Conservation (phyloP, 2,329 filamentous ascomycete species). For the Pseudogymnoascus verrucosus region DNA sequence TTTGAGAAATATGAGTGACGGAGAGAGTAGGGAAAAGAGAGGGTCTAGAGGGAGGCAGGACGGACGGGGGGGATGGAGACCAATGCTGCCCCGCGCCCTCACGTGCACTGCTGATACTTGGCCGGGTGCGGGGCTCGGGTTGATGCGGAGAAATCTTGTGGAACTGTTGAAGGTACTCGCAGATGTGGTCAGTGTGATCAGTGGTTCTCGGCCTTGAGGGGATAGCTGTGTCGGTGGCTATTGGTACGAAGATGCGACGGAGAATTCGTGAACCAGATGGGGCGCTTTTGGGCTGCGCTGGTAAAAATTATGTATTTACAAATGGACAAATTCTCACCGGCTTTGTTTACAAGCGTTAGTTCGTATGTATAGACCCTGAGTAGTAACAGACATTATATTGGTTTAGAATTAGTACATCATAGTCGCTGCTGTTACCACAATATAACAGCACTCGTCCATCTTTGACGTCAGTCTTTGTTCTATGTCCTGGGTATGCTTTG, state of each 20-base stretch:
- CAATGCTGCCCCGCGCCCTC: slow-evolving; percentile 1
- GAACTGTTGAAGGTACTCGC: background rate
- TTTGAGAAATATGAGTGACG: background rate
- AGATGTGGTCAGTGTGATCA: background rate
- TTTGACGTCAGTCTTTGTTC: background rate
- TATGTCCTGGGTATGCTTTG: background rate
- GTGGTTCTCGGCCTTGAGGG: slow-evolving; percentile 1
- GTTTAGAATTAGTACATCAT: background rate
- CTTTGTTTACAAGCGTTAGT: background rate
- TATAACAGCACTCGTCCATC: background rate
- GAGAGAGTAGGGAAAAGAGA: background rate
- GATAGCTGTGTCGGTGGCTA: background rate
- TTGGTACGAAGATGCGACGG: slow-evolving; percentile 3
- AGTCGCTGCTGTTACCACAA: background rate
- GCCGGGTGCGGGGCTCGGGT: slow-evolving; percentile 6
- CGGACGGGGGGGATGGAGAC: background rate
- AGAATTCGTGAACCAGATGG: background rate
- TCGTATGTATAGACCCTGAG: background rate
- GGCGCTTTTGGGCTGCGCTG: background rate
- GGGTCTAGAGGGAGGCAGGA: background rate
- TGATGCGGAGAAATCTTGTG: background rate
- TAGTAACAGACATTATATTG: background rate
- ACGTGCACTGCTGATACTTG: slow-evolving; percentile 4
- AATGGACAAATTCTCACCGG: background rate
- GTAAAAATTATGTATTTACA: background rate